Evolutionary conservation across 164 flowering plant genomes (phyloP), one percentile per base, ranked within the genome.

Genomic region (Berberis vulgaris): DNA sequence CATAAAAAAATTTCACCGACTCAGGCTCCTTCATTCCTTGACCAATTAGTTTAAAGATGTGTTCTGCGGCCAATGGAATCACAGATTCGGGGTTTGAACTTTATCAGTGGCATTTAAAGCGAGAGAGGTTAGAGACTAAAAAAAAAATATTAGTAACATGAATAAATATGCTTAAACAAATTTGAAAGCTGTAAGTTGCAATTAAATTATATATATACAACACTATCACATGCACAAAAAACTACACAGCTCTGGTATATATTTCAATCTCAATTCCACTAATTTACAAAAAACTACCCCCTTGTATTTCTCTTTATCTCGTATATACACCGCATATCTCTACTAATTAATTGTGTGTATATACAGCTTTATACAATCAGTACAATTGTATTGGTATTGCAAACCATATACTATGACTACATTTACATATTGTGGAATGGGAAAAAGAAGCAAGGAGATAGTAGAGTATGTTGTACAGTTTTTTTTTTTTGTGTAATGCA

Each of bases 171-270:
- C n/a, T n/a, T n/a, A n/a, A n/a, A n/a, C n/a, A n/a, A n/a, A n/a
- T n/a, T n/a, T n/a, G n/a, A n/a, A n/a, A n/a, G n/a, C n/a, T n/a
- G n/a, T n/a, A n/a, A n/a, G n/a, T n/a, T n/a, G n/a, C n/a, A n/a
- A n/a, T n/a, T n/a, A n/a, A n/a, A n/a, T n/a, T n/a, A n/a, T n/a
- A n/a, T n/a, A n/a, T n/a, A n/a, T n/a, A n/a, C n/a, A n/a, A n/a
- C n/a, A n/a, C n/a, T n/a, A n/a, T n/a, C n/a, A n/a, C n/a, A n/a
- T n/a, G n/a, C n/a, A n/a, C n/a, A n/a, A n/a, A n/a, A n/a, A n/a
- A 55, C 64, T 93, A 93, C 77, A 93, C 96, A 4, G 98, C 98
- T 62, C 72, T 86, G 87, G 98, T 93, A 84, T 68, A 44, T 7
- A 47, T 8, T 3, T 2, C 3, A 49, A 41, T 11, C 61, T 40